Evolutionary conservation across 1,139 yeast species (phyloP), one percentile per base, ranked within the genome.

Genomic region (Zygosaccharomyces pseudobailii): DNA sequence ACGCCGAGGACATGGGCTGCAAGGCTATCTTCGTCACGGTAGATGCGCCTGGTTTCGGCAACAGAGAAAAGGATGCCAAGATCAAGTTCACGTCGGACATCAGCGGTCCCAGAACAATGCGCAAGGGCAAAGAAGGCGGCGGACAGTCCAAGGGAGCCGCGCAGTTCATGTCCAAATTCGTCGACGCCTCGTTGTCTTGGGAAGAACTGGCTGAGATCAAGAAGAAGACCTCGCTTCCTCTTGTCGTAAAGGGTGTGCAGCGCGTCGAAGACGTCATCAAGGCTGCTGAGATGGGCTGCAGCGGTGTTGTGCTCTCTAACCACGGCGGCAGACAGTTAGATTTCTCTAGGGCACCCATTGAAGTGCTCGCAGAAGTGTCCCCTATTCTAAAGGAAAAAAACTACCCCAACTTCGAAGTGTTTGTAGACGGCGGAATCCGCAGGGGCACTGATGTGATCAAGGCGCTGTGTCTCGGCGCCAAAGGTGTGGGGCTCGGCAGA

Each of bases 21-120:
- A 83, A 82, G 60, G 96, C 90, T 0, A 71, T 88, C 21, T 87
- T 87, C 63, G 80, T 88, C 46, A 88, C 96, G 0, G 97, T 89
- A 3, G 97, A 90, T 70, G 96, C 97, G 0, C 97, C 97, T 3
- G 88, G 87, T 55, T 74, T 89, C 49, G 97, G 97, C n/a, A 79
- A 95, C 56, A 80, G 97, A 57, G 97, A 90, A 80, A 80, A 64
- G 48, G 68, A 64, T 57, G 75, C 74, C 67, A 72, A 76, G 61
- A 75, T 72, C 62, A 84, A 76, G 61, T 84, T 80, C 54, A 86
- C 69, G 24, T 72, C 72, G 6, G 71, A 70, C 46, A 63, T 61
- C 49, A 73, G 69, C 40, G 62, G 63, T 27, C 58, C 67, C 10
- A 48, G 53, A 35, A 50, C 55, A 3, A 55, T 59, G 60, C 65